Conservation (phyloP, 179 eudicot genomes). For the Spinacia oleracea region DNA sequence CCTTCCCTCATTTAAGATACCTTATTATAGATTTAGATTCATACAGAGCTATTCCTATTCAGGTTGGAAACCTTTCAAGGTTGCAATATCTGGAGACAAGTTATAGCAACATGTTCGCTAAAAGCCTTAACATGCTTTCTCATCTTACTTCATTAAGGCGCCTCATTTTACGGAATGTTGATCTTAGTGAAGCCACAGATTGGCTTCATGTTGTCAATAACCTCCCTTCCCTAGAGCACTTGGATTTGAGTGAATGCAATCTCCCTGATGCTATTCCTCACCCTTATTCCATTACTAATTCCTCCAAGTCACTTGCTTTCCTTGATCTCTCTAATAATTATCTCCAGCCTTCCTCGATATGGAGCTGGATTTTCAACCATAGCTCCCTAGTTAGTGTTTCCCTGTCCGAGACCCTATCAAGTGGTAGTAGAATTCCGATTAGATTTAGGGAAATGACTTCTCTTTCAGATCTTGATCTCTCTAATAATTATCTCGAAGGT, state of each 20-base stretch:
- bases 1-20: constrained; percentile 22
- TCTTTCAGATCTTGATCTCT: constrained; percentile 26
- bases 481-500: constrained; percentile 19
- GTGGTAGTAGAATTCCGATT: constrained; percentile 16
- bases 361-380: constrained; percentile 28
- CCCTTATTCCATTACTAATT: neutral
- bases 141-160: constrained; percentile 19
- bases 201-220: constrained; percentile 22
- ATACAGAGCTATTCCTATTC: constrained; percentile 17
- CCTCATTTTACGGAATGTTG: constrained; percentile 9
- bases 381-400: constrained; percentile 5
- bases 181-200: constrained; percentile 16
- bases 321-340: constrained; percentile 17
- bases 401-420: neutral
- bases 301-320: constrained; percentile 27
- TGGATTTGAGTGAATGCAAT: constrained; percentile 13
- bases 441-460: constrained; percentile 18
- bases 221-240: constrained; percentile 26
- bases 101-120: neutral
- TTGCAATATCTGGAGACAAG: constrained; percentile 26
- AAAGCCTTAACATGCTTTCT: constrained; percentile 25
- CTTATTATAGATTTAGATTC: neutral
- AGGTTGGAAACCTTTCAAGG: constrained; percentile 22
- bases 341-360: constrained; percentile 18
- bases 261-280: constrained; percentile 16